A percentile compares a stretch with the other conserved stretches of the same genome.
Conservation (phyloP, 2,329 filamentous ascomycete genomes). For the Ciborinia camelliae region DNA sequence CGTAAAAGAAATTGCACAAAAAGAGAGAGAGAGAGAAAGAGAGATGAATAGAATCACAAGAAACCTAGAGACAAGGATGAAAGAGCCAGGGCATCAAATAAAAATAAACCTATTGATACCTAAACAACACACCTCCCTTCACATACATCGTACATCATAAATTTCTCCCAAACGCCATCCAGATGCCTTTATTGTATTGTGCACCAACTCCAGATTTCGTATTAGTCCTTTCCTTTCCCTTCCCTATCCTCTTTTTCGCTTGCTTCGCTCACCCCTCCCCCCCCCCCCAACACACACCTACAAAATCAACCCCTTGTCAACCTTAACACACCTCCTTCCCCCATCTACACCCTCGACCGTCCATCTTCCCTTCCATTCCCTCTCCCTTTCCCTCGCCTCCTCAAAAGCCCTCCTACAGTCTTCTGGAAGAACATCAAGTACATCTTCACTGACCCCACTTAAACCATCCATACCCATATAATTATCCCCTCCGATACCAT, state of each 20-base stretch:
- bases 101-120: background rate
- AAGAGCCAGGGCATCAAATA: background rate
- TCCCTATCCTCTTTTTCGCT: too few relatives aligned
- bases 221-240: background rate
- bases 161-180: background rate
- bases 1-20: too few relatives aligned
- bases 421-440: slow-evolving; percentile 61
- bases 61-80: too few relatives aligned
- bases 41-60: too few relatives aligned
- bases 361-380: slow-evolving; percentile 73
- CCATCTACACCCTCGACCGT: slow-evolving; percentile 60
- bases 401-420: slow-evolving; percentile 73
- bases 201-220: background rate
- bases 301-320: slow-evolving; percentile 53
- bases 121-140: background rate
- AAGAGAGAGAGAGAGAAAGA: too few relatives aligned
- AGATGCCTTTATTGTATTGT: background rate
- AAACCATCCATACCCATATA: slow-evolving; percentile 49
- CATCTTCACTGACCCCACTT: slow-evolving; percentile 59
- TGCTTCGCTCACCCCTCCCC: background rate
- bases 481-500: background rate
- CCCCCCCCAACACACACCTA: too few relatives aligned
- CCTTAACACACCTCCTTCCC: slow-evolving; percentile 51
- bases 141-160: background rate
- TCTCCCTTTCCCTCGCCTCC: slow-evolving; percentile 60